A percentile compares a stretch with the other conserved stretches of the same genome.
These are phyloP conservation scores for Trichopus zeylanicus DNA, from an alignment of 116 monocot species.

Conservation along the genomic window DNA sequence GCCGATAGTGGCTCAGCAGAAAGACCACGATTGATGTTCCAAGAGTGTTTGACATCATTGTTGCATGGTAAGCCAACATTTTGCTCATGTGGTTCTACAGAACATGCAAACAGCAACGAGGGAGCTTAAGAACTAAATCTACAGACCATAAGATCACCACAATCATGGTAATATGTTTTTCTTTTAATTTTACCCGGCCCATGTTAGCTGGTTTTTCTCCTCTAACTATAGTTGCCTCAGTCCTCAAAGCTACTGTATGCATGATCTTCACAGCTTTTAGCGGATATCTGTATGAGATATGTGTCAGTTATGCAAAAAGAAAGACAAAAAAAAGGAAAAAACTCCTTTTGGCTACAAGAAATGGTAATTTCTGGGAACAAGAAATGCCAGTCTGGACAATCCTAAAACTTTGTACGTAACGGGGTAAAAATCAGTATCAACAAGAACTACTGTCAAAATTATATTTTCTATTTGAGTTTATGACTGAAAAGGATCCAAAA, in stretches of 20 bases:
- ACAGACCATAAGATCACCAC: not conserved
- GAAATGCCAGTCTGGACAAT: no score
- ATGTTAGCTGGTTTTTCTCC: slow-evolving; percentile 67
- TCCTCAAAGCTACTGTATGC: slow-evolving; percentile 96
- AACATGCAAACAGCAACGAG: not conserved
- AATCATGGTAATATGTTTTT: not conserved
- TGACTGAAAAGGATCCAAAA: no score
- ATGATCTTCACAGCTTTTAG: slow-evolving; percentile 99
- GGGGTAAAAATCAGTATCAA: no score
- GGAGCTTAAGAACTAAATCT: not conserved
- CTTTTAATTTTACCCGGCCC: slow-evolving; percentile 93
- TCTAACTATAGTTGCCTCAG: slow-evolving; percentile 77
- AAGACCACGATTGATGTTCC: slow-evolving; percentile 97
- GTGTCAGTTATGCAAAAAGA: not conserved
- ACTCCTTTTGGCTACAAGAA: no score
- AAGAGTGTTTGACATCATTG: slow-evolving; percentile 98
- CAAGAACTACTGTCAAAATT: no score
- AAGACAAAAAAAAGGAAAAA: no score
- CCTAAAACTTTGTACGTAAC: no score
- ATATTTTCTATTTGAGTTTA: no score
- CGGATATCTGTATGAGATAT: slow-evolving; percentile 55
- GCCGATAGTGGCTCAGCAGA: slow-evolving; percentile 88
- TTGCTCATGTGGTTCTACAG: slow-evolving; percentile 95
- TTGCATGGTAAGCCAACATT: slow-evolving; percentile 98
- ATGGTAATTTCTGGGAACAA: no score